These are phyloP conservation scores for Podila horticola DNA, from an alignment of 192 early-diverging fungal species.

Conservation along the genomic window DNA sequence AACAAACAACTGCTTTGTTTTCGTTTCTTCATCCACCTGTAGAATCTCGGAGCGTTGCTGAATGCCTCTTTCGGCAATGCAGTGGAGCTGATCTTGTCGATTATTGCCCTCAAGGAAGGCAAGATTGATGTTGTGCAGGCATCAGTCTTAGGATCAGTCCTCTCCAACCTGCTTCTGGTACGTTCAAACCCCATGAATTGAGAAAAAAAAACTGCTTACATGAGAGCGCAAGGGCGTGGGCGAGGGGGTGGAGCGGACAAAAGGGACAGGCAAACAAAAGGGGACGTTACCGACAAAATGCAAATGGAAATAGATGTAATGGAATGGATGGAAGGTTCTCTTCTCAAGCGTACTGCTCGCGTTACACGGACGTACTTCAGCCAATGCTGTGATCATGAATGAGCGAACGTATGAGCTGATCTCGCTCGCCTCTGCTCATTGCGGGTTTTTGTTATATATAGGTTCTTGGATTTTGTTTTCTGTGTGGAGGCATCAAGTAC, in stretches of 20 bases:
- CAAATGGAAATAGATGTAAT: too few relatives aligned
- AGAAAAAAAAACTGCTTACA: too few relatives aligned
- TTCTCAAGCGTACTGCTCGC: too few relatives aligned
- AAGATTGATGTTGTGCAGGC: conserved; percentile 89
- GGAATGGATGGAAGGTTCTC: too few relatives aligned
- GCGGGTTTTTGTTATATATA: background rate
- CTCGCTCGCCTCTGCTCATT: background rate
- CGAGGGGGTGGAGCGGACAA: too few relatives aligned
- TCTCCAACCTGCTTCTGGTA: conserved; percentile 87
- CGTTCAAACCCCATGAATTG: background rate
- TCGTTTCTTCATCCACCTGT: background rate
- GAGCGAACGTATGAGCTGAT: too few relatives aligned
- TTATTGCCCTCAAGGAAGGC: conserved; percentile 83
- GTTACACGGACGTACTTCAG: too few relatives aligned
- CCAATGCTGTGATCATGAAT: too few relatives aligned
- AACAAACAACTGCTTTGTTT: background rate
- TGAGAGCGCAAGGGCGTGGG: too few relatives aligned
- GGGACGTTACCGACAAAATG: too few relatives aligned
- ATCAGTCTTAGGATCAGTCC: conserved; percentile 88
- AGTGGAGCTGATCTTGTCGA: conserved; percentile 85
- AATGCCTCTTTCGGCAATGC: conserved; percentile 86
- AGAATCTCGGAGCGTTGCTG: conserved; percentile 86
- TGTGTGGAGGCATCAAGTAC: conserved; percentile 83
- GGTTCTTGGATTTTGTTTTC: conserved; percentile 87
- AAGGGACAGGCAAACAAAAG: too few relatives aligned